Percentiles rank a stretch among this genome's conserved stretches.
phyloP scores from a whole-genome alignment of 2,329 filamentous ascomycete species.

The Trichoderma breve region DNA sequence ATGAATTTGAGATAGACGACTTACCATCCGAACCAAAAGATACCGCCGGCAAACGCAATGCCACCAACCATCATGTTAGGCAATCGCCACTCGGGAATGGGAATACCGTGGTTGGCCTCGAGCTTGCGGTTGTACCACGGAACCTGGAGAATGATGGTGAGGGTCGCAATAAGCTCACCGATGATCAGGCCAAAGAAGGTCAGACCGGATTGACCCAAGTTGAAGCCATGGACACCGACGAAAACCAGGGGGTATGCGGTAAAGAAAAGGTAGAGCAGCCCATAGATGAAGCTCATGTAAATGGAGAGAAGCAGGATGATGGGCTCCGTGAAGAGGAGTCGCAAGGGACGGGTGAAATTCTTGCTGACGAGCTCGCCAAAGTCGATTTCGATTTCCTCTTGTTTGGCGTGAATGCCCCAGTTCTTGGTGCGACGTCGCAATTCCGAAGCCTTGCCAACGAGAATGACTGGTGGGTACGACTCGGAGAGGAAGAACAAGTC shows the following conservation, averaged over 20 bases:
- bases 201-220: slow-evolving; percentile 67
- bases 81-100: slow-evolving; percentile 65
- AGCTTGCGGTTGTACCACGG: slow-evolving; percentile 68
- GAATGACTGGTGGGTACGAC: slow-evolving; percentile 67
- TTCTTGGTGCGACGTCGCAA: slow-evolving; percentile 63
- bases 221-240: slow-evolving; percentile 68
- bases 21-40: slow-evolving; percentile 76
- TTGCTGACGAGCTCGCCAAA: slow-evolving; percentile 61
- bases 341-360: slow-evolving; percentile 65
- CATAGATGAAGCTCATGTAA: slow-evolving; percentile 76
- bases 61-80: slow-evolving; percentile 61
- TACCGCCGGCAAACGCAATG: slow-evolving; percentile 58
- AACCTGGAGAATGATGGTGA: slow-evolving; percentile 61
- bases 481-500: slow-evolving; percentile 64
- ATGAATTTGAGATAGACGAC: slow-evolving; percentile 15
- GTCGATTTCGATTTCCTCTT: slow-evolving; percentile 69
- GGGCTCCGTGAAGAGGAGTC: slow-evolving; percentile 65
- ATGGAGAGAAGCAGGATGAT: slow-evolving; percentile 66
- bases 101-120: slow-evolving; percentile 62
- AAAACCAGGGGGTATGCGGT: slow-evolving; percentile 84
- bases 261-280: slow-evolving; percentile 78
- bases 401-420: slow-evolving; percentile 70
- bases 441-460: slow-evolving; percentile 59
- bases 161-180: slow-evolving; percentile 68
- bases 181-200: slow-evolving; percentile 83